Conservation (phyloP, 2,329 filamentous ascomycete species). For the Aspergillus pseudoviridinutans region DNA sequence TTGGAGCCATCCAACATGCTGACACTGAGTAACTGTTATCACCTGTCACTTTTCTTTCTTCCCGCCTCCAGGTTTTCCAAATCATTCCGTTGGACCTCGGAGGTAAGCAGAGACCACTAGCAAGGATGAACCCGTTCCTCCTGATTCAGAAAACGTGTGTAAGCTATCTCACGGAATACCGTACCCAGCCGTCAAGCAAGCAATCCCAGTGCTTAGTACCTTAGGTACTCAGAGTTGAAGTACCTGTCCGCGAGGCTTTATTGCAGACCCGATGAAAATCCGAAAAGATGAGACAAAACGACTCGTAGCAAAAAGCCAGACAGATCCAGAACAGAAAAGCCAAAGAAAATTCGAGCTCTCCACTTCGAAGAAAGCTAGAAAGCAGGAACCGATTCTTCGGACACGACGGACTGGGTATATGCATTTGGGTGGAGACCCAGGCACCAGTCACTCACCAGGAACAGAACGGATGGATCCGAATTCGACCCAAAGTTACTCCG, state of each 20-base stretch:
- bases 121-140: background rate
- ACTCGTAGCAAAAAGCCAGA: background rate
- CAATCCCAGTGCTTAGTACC: background rate
- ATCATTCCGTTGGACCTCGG: background rate
- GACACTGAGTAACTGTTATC: background rate
- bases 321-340: constrained; percentile 10
- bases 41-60: background rate
- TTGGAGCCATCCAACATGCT: background rate
- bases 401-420: constrained; percentile 19
- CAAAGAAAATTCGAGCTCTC: constrained; percentile 14
- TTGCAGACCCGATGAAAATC: background rate
- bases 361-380: constrained; percentile 17
- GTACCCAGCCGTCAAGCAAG: background rate
- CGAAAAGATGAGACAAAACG: constrained; percentile 9
- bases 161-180: background rate
- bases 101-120: background rate
- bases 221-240: background rate
- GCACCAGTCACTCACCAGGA: constrained; percentile 8
- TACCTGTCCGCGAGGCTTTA: background rate
- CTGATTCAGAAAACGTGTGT: background rate
- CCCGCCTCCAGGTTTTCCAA: background rate
- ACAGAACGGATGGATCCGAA: constrained; percentile 29
- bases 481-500: constrained; percentile 16
- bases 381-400: constrained; percentile 31
- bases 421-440: constrained; percentile 21